These are phyloP conservation scores for Verbascum thapsus DNA, from an alignment of 257 asterid genomes.

Conservation along the genomic window DNA sequence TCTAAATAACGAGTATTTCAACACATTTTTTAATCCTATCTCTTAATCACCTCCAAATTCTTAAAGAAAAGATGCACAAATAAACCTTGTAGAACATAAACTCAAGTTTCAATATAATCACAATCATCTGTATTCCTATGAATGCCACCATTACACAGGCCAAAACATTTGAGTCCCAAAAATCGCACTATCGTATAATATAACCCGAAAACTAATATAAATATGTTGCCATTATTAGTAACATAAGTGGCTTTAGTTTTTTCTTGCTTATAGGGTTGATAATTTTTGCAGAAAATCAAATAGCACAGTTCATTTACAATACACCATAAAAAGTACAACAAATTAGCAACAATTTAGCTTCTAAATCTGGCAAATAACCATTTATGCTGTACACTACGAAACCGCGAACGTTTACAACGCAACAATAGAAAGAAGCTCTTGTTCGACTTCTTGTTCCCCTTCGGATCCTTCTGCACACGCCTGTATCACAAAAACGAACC, in stretches of 20 bases:
- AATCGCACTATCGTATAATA: too few species aligned
- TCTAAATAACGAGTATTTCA: too few species aligned
- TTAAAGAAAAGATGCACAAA: too few species aligned
- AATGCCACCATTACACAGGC: too few species aligned
- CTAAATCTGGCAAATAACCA: constrained; percentile 34
- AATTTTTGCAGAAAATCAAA: too few species aligned
- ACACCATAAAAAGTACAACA: constrained; percentile 22
- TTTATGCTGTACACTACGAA: constrained; percentile 52
- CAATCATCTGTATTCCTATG: too few species aligned
- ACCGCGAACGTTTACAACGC: constrained; percentile 57
- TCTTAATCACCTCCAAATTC: too few species aligned
- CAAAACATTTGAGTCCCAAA: too few species aligned
- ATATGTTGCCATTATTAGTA: not conserved
- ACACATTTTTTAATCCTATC: too few species aligned
- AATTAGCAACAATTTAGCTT: constrained; percentile 33
- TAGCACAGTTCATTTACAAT: constrained; percentile 35
- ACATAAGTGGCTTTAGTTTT: not conserved
- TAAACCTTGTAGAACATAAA: too few species aligned
- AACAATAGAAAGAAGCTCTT: constrained; percentile 88
- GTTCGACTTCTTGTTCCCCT: constrained; percentile 80
- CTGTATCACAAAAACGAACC: constrained; percentile 41
- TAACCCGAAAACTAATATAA: not conserved
- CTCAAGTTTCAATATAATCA: too few species aligned
- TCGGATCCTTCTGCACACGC: constrained; percentile 52
- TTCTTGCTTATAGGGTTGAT: too few species aligned